phyloP scores from a whole-genome alignment of 2,329 filamentous ascomycete species.

The Tolypocladium tropicale region DNA sequence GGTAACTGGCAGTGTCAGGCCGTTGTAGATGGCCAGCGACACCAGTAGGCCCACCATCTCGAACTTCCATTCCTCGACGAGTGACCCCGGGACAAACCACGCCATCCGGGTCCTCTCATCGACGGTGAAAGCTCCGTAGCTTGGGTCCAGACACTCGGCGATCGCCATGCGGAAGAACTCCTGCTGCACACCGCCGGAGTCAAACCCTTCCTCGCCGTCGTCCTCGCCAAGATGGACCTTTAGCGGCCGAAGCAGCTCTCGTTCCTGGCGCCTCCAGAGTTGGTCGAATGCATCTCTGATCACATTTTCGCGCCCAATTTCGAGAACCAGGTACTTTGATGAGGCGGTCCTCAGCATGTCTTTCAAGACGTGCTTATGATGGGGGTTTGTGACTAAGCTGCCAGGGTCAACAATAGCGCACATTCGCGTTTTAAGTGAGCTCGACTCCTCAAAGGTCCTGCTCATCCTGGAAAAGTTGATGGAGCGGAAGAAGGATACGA shows the following conservation, averaged over 20 bases:
- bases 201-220: conserved; percentile 76
- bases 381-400: conserved; percentile 43
- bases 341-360: conserved; percentile 56
- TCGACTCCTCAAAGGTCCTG: conserved; percentile 61
- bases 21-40: conserved; percentile 86
- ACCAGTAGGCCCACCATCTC: conserved; percentile 83
- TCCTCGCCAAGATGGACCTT: conserved; percentile 82
- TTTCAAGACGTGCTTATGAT: conserved; percentile 51
- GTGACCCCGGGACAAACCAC: conserved; percentile 78
- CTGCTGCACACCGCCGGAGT: conserved; percentile 91
- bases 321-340: conserved; percentile 59
- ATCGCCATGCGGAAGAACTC: conserved; percentile 88
- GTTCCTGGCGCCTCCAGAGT: conserved; percentile 74
- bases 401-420: conserved; percentile 43
- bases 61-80: conserved; percentile 81
- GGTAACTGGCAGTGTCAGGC: conserved; percentile 79
- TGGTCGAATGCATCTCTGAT: conserved; percentile 73
- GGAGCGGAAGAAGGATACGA: conserved; percentile 77
- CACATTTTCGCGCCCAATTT: conserved; percentile 57
- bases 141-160: conserved; percentile 65
- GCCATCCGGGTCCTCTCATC: conserved; percentile 68
- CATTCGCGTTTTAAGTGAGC: conserved; percentile 44
- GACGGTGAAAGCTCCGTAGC: conserved; percentile 70
- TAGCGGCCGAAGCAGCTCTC: conserved; percentile 73
- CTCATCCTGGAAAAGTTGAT: conserved; percentile 86